Conservation (phyloP, 2,329 filamentous ascomycete genomes). For the Pestalotiopsis sp. region DNA sequence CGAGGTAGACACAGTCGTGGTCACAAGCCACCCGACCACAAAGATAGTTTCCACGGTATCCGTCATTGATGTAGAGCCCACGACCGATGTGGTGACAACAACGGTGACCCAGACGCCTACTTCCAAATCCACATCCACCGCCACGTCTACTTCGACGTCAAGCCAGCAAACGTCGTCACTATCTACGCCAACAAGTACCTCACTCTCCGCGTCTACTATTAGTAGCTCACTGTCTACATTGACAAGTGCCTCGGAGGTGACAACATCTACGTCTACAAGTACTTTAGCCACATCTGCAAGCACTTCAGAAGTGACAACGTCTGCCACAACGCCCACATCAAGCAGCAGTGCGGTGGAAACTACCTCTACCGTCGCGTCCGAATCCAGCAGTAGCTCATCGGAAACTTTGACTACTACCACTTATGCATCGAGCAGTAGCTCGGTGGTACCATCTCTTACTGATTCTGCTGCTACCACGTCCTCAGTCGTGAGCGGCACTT, state of each 20-base stretch:
- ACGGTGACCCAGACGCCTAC: conserved; percentile 4
- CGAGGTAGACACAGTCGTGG: conserved; percentile 29
- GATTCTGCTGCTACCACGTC: neutral
- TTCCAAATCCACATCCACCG: neutral
- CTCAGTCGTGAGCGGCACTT: neutral
- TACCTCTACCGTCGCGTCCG: neutral
- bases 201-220: neutral
- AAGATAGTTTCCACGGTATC: conserved; percentile 29
- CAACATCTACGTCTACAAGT: neutral
- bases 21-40: conserved; percentile 25
- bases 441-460: neutral
- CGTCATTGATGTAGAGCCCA: conserved; percentile 29
- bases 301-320: neutral
- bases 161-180: neutral
- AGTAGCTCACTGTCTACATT: neutral
- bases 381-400: neutral
- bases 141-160: neutral
- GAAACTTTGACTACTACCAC: neutral
- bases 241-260: neutral
- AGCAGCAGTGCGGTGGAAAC: neutral
- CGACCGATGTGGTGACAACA: conserved; percentile 5
- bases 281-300: neutral
- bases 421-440: neutral
- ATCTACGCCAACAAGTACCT: neutral
- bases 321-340: neutral